A percentile compares a stretch with the other conserved stretches of the same genome.
These are phyloP conservation scores for Umbelopsis isabellina DNA, from an alignment of 192 early-diverging fungal species.

Conservation along the genomic window DNA sequence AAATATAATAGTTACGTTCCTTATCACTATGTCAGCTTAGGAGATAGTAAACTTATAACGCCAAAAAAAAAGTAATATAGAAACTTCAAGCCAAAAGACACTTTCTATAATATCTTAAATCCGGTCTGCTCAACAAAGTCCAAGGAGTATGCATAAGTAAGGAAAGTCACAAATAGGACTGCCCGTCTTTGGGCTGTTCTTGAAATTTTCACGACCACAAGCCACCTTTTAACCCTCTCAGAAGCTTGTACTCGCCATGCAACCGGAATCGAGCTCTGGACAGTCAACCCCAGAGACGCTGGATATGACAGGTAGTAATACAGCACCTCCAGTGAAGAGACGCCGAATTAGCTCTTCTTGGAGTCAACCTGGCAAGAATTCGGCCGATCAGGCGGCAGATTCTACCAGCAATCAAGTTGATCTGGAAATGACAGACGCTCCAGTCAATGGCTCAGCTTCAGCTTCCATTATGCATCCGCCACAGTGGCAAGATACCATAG, in stretches of 20 bases:
- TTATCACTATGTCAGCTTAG: too few relatives aligned
- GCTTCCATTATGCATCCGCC: constrained; percentile 45
- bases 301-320: background rate
- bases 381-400: background rate
- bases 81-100: too few relatives aligned
- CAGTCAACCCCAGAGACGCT: constrained; percentile 16
- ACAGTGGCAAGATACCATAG: constrained; percentile 74
- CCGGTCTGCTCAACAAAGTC: too few relatives aligned
- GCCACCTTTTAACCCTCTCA: constrained; percentile 4
- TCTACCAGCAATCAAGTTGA: background rate
- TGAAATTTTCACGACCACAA: constrained; percentile 15
- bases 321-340: constrained; percentile 10
- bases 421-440: background rate
- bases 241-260: constrained; percentile 4
- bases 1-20: background rate
- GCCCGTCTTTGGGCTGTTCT: background rate
- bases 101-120: too few relatives aligned
- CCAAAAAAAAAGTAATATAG: too few relatives aligned
- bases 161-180: background rate
- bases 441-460: background rate
- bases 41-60: too few relatives aligned
- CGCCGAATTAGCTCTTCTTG: constrained; percentile 8
- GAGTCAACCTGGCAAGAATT: constrained; percentile 12
- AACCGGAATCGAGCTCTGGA: constrained; percentile 21
- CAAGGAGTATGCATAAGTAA: too few relatives aligned